These are phyloP conservation scores for Aspergillus baeticus DNA, from an alignment of 495 filamentous ascomycete genomes.

Conservation along the genomic window DNA sequence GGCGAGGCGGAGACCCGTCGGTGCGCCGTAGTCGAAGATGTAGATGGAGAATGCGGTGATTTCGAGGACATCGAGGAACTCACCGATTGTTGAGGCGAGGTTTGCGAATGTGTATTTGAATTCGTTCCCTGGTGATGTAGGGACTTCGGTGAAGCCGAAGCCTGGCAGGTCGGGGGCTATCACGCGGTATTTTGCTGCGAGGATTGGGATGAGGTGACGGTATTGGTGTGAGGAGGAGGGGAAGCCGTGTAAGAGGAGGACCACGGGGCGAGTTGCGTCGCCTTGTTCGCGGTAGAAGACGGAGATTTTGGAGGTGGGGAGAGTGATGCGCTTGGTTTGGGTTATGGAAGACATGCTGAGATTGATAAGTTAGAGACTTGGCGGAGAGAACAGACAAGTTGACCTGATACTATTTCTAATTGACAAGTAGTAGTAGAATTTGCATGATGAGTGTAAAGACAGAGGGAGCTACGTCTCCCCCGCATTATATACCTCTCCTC, in stretches of 20 bases:
- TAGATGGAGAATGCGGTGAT: constrained; percentile 54
- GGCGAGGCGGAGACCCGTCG: constrained; percentile 54
- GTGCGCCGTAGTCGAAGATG: constrained; percentile 68
- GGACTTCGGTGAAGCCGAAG: constrained; percentile 56
- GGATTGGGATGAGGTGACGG: constrained; percentile 59
- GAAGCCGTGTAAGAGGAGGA: constrained; percentile 65
- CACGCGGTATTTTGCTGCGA: constrained; percentile 51
- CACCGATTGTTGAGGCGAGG: constrained; percentile 45
- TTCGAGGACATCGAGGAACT: constrained; percentile 45
- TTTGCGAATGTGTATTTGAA: constrained; percentile 54
- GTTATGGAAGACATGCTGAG: too few relatives aligned
- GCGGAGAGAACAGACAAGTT: too few relatives aligned
- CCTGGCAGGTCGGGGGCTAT: constrained; percentile 62
- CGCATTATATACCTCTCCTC: too few relatives aligned
- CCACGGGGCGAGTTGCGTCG: constrained; percentile 32
- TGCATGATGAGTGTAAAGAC: too few relatives aligned
- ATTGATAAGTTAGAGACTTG: too few relatives aligned
- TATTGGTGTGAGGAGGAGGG: constrained; percentile 63
- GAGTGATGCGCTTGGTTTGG: not conserved
- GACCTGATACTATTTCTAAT: too few relatives aligned
- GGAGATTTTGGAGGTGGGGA: constrained; percentile 15
- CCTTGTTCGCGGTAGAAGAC: constrained; percentile 57
- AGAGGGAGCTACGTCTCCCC: too few relatives aligned
- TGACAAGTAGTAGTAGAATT: too few relatives aligned
- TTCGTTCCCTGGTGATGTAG: constrained; percentile 21